Percentiles rank a stretch among this genome's conserved stretches.
Evolutionary conservation across 2,329 filamentous ascomycete genomes (phyloP).

Genomic region (Aspergillus terreus): DNA sequence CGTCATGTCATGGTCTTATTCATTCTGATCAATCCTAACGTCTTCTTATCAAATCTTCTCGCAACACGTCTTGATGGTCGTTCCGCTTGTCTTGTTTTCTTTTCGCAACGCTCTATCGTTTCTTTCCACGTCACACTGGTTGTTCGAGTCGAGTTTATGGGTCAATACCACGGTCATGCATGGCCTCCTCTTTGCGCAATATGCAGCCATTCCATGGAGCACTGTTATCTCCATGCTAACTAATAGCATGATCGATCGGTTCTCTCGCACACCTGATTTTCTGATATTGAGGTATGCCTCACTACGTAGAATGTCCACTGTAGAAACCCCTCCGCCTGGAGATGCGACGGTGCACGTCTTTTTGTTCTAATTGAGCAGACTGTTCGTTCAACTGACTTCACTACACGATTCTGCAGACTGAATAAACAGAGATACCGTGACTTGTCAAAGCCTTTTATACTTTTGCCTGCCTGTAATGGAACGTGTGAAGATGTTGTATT

Average conservation of each 20-base stretch:
- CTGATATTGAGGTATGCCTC: background rate
- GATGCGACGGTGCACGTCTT: background rate
- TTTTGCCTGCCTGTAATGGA: too few relatives aligned
- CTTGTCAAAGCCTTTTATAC: too few relatives aligned
- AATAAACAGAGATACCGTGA: background rate
- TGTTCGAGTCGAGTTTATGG: slow-evolving; percentile 18
- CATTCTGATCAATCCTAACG: slow-evolving; percentile 1
- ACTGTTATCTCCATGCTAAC: slow-evolving; percentile 23
- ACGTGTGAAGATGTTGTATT: too few relatives aligned
- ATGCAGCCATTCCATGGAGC: slow-evolving; percentile 34
- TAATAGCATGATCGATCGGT: slow-evolving; percentile 30
- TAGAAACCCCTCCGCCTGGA: background rate
- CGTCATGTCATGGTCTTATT: slow-evolving; percentile 15
- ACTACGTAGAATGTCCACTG: background rate
- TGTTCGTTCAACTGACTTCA: background rate
- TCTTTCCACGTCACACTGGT: slow-evolving; percentile 9
- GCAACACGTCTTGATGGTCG: background rate
- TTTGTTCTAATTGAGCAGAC: background rate
- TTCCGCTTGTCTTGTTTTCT: slow-evolving; percentile 8
- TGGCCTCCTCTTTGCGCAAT: slow-evolving; percentile 21
- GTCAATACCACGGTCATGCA: slow-evolving; percentile 11
- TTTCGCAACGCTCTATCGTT: slow-evolving; percentile 12
- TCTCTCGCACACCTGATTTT: background rate
- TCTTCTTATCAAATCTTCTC: slow-evolving; percentile 7
- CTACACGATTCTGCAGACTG: background rate